Evolutionary conservation across 139 green algal species (phyloP).

Genomic region (Micractinium sp.): DNA sequence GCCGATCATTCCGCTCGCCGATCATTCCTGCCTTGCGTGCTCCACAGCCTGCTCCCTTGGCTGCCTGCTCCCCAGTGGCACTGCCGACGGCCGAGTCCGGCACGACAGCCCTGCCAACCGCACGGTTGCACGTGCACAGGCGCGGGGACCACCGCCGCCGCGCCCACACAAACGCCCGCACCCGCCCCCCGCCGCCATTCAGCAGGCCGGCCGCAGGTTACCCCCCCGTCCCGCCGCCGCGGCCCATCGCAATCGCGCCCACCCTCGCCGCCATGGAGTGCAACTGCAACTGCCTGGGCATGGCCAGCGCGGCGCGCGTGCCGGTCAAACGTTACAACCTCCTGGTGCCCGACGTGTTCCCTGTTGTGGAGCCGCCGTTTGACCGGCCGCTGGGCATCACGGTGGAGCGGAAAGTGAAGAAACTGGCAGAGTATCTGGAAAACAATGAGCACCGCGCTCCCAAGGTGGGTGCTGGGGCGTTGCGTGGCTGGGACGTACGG

Average conservation of each 20-base stretch:
- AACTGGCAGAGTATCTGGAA: slow-evolving; percentile 62
- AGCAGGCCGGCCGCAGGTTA: too few relatives aligned
- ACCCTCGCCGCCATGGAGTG: slow-evolving; percentile 26
- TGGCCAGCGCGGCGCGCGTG: slow-evolving; percentile 48
- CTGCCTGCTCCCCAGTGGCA: neutral
- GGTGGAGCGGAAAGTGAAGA: slow-evolving; percentile 58
- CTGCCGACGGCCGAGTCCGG: neutral
- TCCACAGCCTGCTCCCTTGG: neutral
- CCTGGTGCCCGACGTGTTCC: slow-evolving; percentile 68
- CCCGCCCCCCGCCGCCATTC: too few relatives aligned
- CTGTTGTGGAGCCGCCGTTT: slow-evolving; percentile 43
- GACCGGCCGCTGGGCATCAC: slow-evolving; percentile 30
- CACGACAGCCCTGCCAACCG: neutral
- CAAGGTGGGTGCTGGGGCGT: slow-evolving; percentile 43
- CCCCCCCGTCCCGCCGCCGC: too few relatives aligned
- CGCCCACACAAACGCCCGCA: too few relatives aligned
- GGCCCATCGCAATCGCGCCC: neutral
- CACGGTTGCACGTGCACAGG: neutral
- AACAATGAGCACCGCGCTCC: slow-evolving; percentile 58
- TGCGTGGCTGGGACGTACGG: too few relatives aligned
- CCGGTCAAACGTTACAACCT: slow-evolving; percentile 72
- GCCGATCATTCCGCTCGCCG: too few relatives aligned
- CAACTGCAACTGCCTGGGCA: slow-evolving; percentile 66
- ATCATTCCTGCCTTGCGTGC: neutral
- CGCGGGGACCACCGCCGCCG: too few relatives aligned